Evolutionary conservation across 805 yeast genomes (phyloP).

Genomic region (Teunomyces atbi): DNA sequence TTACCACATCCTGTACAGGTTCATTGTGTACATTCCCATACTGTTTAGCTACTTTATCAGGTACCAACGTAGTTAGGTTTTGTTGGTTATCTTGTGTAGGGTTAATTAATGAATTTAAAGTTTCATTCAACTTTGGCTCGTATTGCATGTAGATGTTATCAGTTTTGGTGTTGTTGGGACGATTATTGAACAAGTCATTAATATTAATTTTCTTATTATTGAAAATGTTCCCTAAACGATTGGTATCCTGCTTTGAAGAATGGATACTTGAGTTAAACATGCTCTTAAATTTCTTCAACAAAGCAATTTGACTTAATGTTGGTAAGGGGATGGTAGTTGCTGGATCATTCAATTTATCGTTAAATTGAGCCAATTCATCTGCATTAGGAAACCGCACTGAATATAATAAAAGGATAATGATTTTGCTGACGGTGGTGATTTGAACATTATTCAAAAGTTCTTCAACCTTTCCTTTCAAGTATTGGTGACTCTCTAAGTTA

Average conservation of each 20-base stretch:
- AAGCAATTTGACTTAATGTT: slow-evolving; percentile 30
- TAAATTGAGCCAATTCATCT: slow-evolving; percentile 23
- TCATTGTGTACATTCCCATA: slow-evolving; percentile 25
- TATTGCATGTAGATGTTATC: slow-evolving; percentile 91
- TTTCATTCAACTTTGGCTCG: slow-evolving; percentile 63
- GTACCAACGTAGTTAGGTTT: slow-evolving; percentile 37
- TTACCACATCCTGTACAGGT: slow-evolving; percentile 62
- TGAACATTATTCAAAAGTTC: slow-evolving; percentile 46
- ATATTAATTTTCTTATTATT: slow-evolving; percentile 32
- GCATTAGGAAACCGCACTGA: slow-evolving; percentile 63
- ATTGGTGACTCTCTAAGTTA: slow-evolving; percentile 33
- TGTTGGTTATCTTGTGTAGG: slow-evolving; percentile 9
- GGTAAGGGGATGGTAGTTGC: slow-evolving; percentile 29
- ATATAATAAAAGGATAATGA: slow-evolving; percentile 72
- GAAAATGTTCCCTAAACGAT: slow-evolving; percentile 28
- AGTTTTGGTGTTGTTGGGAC: slow-evolving; percentile 27
- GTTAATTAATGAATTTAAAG: slow-evolving; percentile 22
- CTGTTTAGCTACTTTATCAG: slow-evolving; percentile 31
- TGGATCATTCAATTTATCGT: slow-evolving; percentile 29
- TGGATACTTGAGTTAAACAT: slow-evolving; percentile 17
- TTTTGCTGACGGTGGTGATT: slow-evolving; percentile 54
- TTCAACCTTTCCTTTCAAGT: slow-evolving; percentile 52
- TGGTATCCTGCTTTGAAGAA: slow-evolving; percentile 7
- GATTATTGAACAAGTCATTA: slow-evolving; percentile 29
- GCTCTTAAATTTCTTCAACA: slow-evolving; percentile 29